phyloP scores from a whole-genome alignment of 202 grass and related monocot genomes.

The Elaeis oleifera region DNA sequence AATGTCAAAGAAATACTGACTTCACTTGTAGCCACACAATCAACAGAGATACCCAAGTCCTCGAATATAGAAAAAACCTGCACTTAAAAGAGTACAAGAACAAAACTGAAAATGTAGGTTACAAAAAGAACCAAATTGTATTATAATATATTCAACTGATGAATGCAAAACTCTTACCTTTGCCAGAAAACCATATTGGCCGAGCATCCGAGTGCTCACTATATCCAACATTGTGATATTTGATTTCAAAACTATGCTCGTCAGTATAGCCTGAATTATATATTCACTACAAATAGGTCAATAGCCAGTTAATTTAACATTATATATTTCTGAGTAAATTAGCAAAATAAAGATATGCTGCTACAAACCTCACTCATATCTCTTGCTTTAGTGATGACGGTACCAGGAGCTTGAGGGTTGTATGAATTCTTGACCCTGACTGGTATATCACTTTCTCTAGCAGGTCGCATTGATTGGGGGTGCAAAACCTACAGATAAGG shows the following conservation, averaged over 20 bases:
- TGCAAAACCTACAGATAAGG: constrained; percentile 53
- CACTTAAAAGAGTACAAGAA: constrained; percentile 7
- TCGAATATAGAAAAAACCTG: constrained; percentile 95
- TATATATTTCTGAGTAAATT: not conserved
- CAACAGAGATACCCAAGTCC: constrained; percentile 87
- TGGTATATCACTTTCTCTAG: constrained; percentile 83
- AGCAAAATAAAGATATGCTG: constrained; percentile 4
- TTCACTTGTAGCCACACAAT: constrained; percentile 93
- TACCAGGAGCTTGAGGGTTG: constrained; percentile 88
- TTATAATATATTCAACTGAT: constrained; percentile 4
- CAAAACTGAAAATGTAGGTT: not conserved
- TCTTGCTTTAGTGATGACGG: constrained; percentile 84
- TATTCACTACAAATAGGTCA: no score
- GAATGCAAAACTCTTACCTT: constrained; percentile 35
- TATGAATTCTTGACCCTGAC: constrained; percentile 98
- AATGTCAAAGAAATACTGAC: constrained; percentile 89
- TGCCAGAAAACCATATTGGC: constrained; percentile 91
- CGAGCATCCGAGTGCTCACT: constrained; percentile 92
- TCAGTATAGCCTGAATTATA: constrained; percentile 54
- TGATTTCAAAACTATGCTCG: constrained; percentile 95
- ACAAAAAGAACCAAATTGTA: not conserved
- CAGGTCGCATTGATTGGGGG: constrained; percentile 91
- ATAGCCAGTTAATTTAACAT: no score
- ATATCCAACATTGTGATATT: constrained; percentile 97
- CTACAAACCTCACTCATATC: constrained; percentile 68